These are phyloP conservation scores for Trichoderma atrobrunneum DNA, from an alignment of 2,329 filamentous ascomycete genomes.

Conservation along the genomic window DNA sequence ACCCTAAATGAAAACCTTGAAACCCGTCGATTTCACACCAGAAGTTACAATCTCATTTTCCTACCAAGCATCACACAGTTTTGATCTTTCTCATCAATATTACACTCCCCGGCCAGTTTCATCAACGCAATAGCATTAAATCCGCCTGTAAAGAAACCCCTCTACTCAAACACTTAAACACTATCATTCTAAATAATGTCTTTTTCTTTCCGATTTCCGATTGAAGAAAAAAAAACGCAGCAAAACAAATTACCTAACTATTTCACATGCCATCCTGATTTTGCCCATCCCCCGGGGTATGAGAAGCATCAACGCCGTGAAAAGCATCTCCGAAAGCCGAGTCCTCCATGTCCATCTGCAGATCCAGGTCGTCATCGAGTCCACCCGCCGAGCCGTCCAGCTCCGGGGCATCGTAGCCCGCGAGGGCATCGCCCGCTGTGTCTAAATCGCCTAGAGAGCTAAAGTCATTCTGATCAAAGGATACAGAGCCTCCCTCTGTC, in stretches of 20 bases:
- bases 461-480: slow-evolving; percentile 59
- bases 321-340: slow-evolving; percentile 83
- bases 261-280: slow-evolving; percentile 34
- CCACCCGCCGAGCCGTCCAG: slow-evolving; percentile 44
- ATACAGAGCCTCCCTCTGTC: slow-evolving; percentile 42
- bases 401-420: slow-evolving; percentile 61
- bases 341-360: slow-evolving; percentile 69
- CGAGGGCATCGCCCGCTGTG: slow-evolving; percentile 68
- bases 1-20: too few relatives aligned
- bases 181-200: background rate
- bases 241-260: background rate
- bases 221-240: background rate
- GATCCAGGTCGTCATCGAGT: slow-evolving; percentile 56
- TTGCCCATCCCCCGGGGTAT: slow-evolving; percentile 37
- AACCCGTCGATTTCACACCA: too few relatives aligned
- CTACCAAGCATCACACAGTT: background rate
- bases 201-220: slow-evolving; percentile 4
- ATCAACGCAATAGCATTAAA: background rate
- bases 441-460: slow-evolving; percentile 64
- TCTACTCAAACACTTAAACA: background rate
- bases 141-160: background rate
- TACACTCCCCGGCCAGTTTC: background rate
- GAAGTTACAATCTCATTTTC: background rate
- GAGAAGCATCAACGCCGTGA: slow-evolving; percentile 55
- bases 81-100: background rate